Base-by-base conservation (phyloP, 2,329 filamentous ascomycete genomes). In the Dactylellina sp. region DNA sequence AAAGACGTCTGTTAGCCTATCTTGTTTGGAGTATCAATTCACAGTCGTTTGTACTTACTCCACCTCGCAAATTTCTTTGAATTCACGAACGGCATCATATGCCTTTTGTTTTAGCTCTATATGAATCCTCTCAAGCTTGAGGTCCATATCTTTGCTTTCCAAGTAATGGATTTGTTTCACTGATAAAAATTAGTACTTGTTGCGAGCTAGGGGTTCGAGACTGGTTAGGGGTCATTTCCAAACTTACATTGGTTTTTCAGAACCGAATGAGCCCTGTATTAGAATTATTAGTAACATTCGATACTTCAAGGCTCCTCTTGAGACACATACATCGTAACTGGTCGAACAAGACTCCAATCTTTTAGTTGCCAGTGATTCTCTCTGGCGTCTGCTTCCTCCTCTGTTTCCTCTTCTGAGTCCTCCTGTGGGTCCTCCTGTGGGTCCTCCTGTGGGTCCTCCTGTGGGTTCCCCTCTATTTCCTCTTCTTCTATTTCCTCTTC, bases 101-200 rank as follows among this genome's bases (percentile, higher is more conserved):
- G 53, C 40, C 44, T 59, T 49, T 20, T 60, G 18, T n/a, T 59
- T 60, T n/a, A 66, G 52, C 12, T 59, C 63, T 2, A 25, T 20
- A 4, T 50, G 37, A 12, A 59, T 46, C 4, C 46, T 18, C 35
- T 66, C n/a, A 7, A 59, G 20, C 2, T 49, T 32, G 7, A 52
- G 3, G 12, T 44, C 53, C 40, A 66, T 20, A 22, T 59, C 22
- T 66, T 24, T 32, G 57, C 63, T 5, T 49, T 52, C 32, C 24
- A n/a, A 4, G 14, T 12, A 35, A 37, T 66, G 63, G 12, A 28
- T 52, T 14, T 47, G 35, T 22, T 60, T 44, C 44, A 66, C 63
- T 66, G 25, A 37, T 12, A n/a, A n/a, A 0, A 14, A 32, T 57
- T 55, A 46, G 47, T 32, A 22, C 28, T 14, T 11, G 12, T 7